Evolutionary conservation across 352 stramenopile species (phyloP).

Genomic region (Elongisporangium prolatum): DNA sequence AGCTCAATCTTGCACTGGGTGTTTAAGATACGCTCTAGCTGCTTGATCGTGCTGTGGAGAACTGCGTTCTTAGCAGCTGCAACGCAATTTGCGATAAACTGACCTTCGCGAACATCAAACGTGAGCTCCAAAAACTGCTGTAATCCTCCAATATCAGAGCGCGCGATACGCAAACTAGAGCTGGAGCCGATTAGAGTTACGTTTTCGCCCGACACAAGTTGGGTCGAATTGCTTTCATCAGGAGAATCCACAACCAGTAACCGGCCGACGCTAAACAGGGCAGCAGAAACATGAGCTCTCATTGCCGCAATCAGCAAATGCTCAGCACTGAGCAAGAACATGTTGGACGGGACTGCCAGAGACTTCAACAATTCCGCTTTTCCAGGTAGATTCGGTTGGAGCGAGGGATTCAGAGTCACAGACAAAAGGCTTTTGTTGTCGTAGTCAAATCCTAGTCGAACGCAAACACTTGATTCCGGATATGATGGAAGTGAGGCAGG

Average conservation of each 20-base stretch:
- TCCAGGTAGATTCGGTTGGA: constrained; percentile 57
- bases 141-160: constrained; percentile 71
- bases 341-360: constrained; percentile 69
- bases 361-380: constrained; percentile 48
- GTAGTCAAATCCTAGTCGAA: constrained; percentile 58
- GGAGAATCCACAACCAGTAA: constrained; percentile 67
- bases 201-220: constrained; percentile 70
- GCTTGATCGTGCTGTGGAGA: constrained; percentile 43
- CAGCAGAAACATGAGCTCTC: constrained; percentile 64
- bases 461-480: constrained; percentile 62
- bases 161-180: constrained; percentile 56
- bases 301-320: constrained; percentile 73
- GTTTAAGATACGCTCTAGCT: constrained; percentile 70
- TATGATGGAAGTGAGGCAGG: constrained; percentile 31
- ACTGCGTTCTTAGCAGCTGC: constrained; percentile 54
- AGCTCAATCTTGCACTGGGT: constrained; percentile 75
- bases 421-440: constrained; percentile 60
- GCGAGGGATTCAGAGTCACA: constrained; percentile 51
- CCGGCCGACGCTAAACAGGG: constrained; percentile 67
- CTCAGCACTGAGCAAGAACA: constrained; percentile 73
- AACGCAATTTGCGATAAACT: constrained; percentile 66
- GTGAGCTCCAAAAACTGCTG: constrained; percentile 75
- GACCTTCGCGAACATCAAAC: constrained; percentile 73
- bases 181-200: constrained; percentile 55
- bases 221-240: constrained; percentile 39